Percentiles rank a stretch among this genome's conserved stretches.
These are phyloP conservation scores for Aspergillus oerlinghausenensis DNA, from an alignment of 2,329 filamentous ascomycete species.

Conservation along the genomic window DNA sequence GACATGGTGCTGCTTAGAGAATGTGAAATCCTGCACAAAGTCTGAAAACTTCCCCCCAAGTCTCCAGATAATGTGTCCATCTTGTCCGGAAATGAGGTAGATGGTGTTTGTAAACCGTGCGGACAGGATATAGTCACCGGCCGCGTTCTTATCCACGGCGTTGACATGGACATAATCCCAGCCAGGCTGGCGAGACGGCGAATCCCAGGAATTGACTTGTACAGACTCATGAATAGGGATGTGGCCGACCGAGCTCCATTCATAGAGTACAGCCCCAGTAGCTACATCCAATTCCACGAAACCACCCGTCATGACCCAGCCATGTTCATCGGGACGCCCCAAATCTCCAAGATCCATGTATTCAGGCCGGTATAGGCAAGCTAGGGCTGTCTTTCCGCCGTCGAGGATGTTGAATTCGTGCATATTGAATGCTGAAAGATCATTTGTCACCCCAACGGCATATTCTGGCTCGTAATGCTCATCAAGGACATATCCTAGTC, in stretches of 20 bases:
- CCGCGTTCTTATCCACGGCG: conserved; percentile 36
- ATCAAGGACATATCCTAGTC: conserved; percentile 47
- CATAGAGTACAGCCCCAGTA: conserved; percentile 31
- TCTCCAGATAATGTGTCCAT: conserved; percentile 37
- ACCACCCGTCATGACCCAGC: conserved; percentile 31
- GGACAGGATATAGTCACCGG: conserved; percentile 39
- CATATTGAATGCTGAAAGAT: conserved; percentile 34
- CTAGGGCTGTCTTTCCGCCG: conserved; percentile 32
- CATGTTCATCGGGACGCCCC: conserved; percentile 27
- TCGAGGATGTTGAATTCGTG: conserved; percentile 39
- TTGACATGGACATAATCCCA: conserved; percentile 40
- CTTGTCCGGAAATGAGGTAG: conserved; percentile 35
- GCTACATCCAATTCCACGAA: conserved; percentile 35
- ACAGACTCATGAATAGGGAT: conserved; percentile 31
- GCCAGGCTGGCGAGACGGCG: conserved; percentile 14
- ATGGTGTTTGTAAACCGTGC: conserved; percentile 36
- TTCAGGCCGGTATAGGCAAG: conserved; percentile 21
- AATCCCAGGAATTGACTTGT: conserved; percentile 17
- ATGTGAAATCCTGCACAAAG: conserved; percentile 31
- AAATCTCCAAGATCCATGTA: conserved; percentile 24
- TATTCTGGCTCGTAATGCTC: conserved; percentile 43
- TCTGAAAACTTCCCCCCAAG: conserved; percentile 32
- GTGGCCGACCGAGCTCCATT: conserved; percentile 34
- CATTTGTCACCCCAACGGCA: conserved; percentile 30
- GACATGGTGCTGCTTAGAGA: conserved; percentile 37